Conservation (phyloP, 139 green algal genomes). For the Tetradesmus lagerheimii region DNA sequence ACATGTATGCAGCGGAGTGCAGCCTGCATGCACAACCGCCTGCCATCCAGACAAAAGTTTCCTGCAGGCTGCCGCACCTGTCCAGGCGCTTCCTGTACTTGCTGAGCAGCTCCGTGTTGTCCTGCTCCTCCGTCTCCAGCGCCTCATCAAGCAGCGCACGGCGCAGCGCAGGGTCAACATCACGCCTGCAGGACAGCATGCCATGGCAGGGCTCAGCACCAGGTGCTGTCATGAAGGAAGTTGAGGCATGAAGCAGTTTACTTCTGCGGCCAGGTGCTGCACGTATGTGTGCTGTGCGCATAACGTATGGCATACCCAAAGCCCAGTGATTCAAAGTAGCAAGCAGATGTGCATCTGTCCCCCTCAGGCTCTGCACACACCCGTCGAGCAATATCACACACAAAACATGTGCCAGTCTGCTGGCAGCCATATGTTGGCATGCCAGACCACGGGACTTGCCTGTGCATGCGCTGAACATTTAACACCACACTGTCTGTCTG, state of each 20-base stretch:
- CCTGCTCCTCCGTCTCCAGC: slow-evolving; percentile 41
- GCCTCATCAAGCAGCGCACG: slow-evolving; percentile 38
- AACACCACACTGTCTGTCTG: slow-evolving; percentile 2
- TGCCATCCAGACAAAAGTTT: too few relatives aligned
- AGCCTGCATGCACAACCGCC: too few relatives aligned
- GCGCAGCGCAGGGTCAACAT: slow-evolving; percentile 34
- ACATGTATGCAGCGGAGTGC: too few relatives aligned
- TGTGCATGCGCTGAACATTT: slow-evolving; percentile 21
- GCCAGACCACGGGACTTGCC: background rate
- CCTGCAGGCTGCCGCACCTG: background rate
- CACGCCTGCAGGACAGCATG: background rate
- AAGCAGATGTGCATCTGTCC: too few relatives aligned
- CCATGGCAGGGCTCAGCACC: background rate
- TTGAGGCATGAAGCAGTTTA: too few relatives aligned
- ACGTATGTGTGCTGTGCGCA: background rate
- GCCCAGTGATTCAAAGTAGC: too few relatives aligned
- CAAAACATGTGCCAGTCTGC: too few relatives aligned
- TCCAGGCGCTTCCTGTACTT: slow-evolving; percentile 18
- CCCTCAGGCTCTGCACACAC: too few relatives aligned
- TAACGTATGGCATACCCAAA: too few relatives aligned
- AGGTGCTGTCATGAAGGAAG: too few relatives aligned
- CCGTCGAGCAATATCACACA: too few relatives aligned
- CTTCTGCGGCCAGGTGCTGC: too few relatives aligned
- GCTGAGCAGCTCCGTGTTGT: slow-evolving; percentile 37
- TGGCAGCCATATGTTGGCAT: background rate